These are phyloP conservation scores for Aspergillus oerlinghausenensis DNA, from an alignment of 2,329 filamentous ascomycete species.

Conservation along the genomic window DNA sequence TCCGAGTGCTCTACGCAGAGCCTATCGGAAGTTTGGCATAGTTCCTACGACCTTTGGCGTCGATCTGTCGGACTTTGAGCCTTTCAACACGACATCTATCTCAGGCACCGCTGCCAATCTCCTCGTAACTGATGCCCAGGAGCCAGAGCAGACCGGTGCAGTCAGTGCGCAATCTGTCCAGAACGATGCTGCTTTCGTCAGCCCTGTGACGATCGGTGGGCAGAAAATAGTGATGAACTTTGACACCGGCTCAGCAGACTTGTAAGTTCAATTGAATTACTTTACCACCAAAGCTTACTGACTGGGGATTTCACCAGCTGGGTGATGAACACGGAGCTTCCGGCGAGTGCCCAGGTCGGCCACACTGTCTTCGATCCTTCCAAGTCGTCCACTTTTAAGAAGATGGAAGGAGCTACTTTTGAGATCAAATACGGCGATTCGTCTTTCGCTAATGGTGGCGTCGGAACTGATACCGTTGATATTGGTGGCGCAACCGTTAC, in stretches of 20 bases:
- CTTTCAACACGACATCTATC: conserved; percentile 12
- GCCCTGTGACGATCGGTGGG: conserved; percentile 64
- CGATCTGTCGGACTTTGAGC: conserved; percentile 32
- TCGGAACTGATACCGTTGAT: conserved; percentile 63
- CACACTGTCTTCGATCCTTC: conserved; percentile 55
- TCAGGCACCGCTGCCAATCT: conserved; percentile 13
- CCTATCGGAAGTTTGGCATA: conserved; percentile 65
- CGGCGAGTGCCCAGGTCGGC: conserved; percentile 39
- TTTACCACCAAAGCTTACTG: background rate
- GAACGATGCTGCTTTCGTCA: conserved; percentile 66
- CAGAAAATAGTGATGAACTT: conserved; percentile 67
- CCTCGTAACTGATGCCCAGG: conserved; percentile 22
- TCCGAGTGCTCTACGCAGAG: conserved; percentile 58
- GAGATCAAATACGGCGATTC: conserved; percentile 66
- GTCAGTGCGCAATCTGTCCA: conserved; percentile 62
- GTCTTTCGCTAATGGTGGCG: conserved; percentile 57
- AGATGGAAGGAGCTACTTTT: conserved; percentile 51
- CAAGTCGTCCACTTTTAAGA: conserved; percentile 49
- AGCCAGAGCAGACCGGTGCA: conserved; percentile 44
- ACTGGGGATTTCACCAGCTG: conserved; percentile 44
- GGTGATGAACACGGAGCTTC: conserved; percentile 63
- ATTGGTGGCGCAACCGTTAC: conserved; percentile 61
- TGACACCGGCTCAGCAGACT: conserved; percentile 70
- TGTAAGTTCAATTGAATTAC: conserved; percentile 42
- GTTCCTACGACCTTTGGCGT: conserved; percentile 39